Percentiles rank a stretch among this genome's conserved stretches.
phyloP scores from a whole-genome alignment of 2,329 filamentous ascomycete species.

The Aureobasidium uvarum region DNA sequence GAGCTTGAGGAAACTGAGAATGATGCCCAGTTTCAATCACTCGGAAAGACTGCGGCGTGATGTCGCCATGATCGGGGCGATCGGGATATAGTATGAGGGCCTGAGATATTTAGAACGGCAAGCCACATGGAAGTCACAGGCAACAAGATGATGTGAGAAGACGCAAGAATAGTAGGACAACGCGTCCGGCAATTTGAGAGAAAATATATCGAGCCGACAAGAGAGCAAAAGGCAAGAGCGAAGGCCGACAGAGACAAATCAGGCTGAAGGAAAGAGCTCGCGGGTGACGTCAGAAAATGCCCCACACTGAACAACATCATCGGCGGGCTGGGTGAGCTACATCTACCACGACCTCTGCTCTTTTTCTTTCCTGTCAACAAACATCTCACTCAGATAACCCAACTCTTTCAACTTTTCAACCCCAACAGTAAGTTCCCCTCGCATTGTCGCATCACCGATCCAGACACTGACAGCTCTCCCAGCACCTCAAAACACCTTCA shows the following conservation, averaged over 20 bases:
- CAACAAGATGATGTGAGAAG: background rate
- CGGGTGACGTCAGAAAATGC: conserved; percentile 18
- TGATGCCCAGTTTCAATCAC: background rate
- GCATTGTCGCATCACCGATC: background rate
- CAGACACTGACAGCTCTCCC: background rate
- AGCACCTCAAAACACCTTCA: conserved; percentile 13
- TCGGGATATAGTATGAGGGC: background rate
- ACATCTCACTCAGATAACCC: conserved; percentile 10
- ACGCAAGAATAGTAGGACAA: background rate
- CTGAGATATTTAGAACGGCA: too few relatives aligned
- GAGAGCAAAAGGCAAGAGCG: background rate
- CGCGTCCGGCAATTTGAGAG: background rate
- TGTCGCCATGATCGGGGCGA: conserved; percentile 7
- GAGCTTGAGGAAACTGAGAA: background rate
- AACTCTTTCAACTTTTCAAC: background rate
- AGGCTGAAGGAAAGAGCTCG: conserved; percentile 24
- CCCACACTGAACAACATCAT: conserved; percentile 23
- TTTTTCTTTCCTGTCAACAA: conserved; percentile 23
- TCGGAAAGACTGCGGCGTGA: conserved; percentile 18
- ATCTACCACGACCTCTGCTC: conserved; percentile 22
- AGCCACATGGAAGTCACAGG: background rate
- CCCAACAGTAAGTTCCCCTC: conserved; percentile 4
- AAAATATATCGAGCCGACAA: background rate
- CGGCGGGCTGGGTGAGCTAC: conserved; percentile 11
- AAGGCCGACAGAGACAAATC: conserved; percentile 7